These are phyloP conservation scores for Cyberlindnera xylosilytica DNA, from an alignment of 805 yeast genomes.

Conservation along the genomic window DNA sequence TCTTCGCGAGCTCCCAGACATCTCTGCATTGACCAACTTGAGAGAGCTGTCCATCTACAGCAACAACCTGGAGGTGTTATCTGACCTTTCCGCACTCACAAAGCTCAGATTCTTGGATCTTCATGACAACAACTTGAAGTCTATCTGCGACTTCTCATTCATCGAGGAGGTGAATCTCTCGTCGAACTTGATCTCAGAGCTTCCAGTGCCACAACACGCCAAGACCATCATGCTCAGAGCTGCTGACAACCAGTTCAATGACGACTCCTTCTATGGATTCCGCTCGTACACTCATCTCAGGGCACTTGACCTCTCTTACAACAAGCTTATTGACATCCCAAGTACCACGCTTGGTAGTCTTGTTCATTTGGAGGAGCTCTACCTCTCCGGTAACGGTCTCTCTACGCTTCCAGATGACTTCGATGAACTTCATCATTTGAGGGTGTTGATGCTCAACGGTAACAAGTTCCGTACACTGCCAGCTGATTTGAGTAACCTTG, in stretches of 20 bases:
- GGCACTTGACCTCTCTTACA: slow-evolving; percentile 75
- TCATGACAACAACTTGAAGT: slow-evolving; percentile 79
- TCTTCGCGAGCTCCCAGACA: slow-evolving; percentile 71
- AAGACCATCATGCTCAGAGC: slow-evolving; percentile 51
- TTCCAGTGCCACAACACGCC: slow-evolving; percentile 37
- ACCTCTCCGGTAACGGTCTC: slow-evolving; percentile 79
- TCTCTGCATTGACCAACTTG: slow-evolving; percentile 56
- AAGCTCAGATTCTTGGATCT: slow-evolving; percentile 68
- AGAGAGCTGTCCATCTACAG: slow-evolving; percentile 65
- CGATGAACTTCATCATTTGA: slow-evolving; percentile 54
- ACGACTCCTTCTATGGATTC: slow-evolving; percentile 69
- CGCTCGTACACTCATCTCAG: slow-evolving; percentile 56
- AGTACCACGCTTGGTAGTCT: slow-evolving; percentile 62
- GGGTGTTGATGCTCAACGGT: slow-evolving; percentile 68
- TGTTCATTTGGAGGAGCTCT: slow-evolving; percentile 57
- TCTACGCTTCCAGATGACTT: slow-evolving; percentile 82
- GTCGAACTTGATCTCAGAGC: slow-evolving; percentile 49
- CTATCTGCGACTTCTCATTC: slow-evolving; percentile 45
- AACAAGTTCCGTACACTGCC: slow-evolving; percentile 86
- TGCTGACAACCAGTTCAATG: slow-evolving; percentile 82
- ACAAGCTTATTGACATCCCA: slow-evolving; percentile 80
- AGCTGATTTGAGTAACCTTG: slow-evolving; percentile 74
- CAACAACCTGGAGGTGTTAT: slow-evolving; percentile 72
- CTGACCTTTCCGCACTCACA: slow-evolving; percentile 58
- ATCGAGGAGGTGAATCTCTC: slow-evolving; percentile 62